Conservation (phyloP, 257 asterid genomes). For the Linaria vulgaris region DNA sequence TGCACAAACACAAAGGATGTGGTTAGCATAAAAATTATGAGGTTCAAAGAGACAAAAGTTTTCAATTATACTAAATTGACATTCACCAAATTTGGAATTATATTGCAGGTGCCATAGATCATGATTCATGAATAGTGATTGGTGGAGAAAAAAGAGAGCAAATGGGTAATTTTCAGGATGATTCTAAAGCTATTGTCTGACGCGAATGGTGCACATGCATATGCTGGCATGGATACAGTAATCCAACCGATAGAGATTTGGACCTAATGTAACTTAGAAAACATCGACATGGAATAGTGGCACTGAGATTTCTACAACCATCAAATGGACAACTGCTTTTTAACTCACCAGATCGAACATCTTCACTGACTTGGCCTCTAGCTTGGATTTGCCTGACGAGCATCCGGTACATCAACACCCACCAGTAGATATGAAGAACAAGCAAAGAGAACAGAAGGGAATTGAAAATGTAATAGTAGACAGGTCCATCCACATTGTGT, state of each 20-base stretch:
- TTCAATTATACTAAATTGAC: neutral
- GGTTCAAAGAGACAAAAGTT: constrained; percentile 2
- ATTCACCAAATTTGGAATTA: neutral
- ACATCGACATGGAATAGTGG: neutral
- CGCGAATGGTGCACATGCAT: too few species aligned
- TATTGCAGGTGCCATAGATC: too few species aligned
- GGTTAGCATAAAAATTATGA: constrained; percentile 2
- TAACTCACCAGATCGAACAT: constrained; percentile 89
- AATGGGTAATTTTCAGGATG: too few species aligned
- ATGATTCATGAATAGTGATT: too few species aligned
- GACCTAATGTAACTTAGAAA: neutral
- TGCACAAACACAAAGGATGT: constrained; percentile 28
- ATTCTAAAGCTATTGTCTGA: too few species aligned
- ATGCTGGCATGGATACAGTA: too few species aligned
- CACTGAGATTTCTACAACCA: constrained; percentile 9
- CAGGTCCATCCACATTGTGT: constrained; percentile 60
- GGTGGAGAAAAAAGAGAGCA: too few species aligned
- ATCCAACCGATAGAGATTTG: neutral
- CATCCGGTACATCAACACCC: constrained; percentile 84
- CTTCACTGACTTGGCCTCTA: constrained; percentile 85
- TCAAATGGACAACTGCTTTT: too few species aligned
- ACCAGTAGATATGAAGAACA: constrained; percentile 91
- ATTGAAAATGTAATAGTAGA: constrained; percentile 81
- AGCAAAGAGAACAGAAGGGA: constrained; percentile 79
- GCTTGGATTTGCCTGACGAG: constrained; percentile 76